phyloP scores from a whole-genome alignment of 805 yeast genomes.

The Wickerhamomyces bovis region DNA sequence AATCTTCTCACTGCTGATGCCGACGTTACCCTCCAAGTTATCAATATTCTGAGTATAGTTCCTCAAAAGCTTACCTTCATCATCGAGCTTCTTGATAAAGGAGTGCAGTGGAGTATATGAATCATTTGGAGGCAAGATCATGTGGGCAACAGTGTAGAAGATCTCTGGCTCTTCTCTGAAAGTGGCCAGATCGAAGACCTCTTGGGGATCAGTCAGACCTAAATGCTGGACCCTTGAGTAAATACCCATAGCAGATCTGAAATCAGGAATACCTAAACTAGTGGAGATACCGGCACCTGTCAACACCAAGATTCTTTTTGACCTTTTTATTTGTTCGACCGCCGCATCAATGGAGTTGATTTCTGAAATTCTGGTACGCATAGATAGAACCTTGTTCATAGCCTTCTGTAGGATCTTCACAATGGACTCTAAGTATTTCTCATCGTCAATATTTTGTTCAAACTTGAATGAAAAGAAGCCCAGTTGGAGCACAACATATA shows the following conservation, averaged over 20 bases:
- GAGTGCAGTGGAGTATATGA: conserved; percentile 74
- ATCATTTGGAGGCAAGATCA: conserved; percentile 70
- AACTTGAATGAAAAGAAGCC: conserved; percentile 43
- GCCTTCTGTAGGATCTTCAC: conserved; percentile 55
- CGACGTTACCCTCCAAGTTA: conserved; percentile 77
- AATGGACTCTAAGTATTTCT: conserved; percentile 38
- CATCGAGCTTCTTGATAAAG: conserved; percentile 68
- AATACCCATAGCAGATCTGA: conserved; percentile 83
- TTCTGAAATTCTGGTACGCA: conserved; percentile 48
- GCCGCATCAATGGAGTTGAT: conserved; percentile 58
- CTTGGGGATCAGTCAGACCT: conserved; percentile 83
- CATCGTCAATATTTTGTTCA: conserved; percentile 34
- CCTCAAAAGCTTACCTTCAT: conserved; percentile 68
- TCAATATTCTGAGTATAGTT: conserved; percentile 92
- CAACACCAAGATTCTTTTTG: conserved; percentile 61
- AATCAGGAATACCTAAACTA: conserved; percentile 85
- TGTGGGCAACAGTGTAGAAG: conserved; percentile 81
- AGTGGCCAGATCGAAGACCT: conserved; percentile 71
- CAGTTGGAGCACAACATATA: conserved; percentile 49
- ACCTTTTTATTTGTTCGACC: conserved; percentile 42
- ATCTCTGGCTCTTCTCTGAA: conserved; percentile 72
- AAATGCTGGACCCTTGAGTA: conserved; percentile 62
- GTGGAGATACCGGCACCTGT: conserved; percentile 96
- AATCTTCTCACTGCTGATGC: conserved; percentile 56
- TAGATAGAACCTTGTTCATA: conserved; percentile 52